Conservation (phyloP, 257 asterid genomes). For the Solanum pinnatisectum region DNA sequence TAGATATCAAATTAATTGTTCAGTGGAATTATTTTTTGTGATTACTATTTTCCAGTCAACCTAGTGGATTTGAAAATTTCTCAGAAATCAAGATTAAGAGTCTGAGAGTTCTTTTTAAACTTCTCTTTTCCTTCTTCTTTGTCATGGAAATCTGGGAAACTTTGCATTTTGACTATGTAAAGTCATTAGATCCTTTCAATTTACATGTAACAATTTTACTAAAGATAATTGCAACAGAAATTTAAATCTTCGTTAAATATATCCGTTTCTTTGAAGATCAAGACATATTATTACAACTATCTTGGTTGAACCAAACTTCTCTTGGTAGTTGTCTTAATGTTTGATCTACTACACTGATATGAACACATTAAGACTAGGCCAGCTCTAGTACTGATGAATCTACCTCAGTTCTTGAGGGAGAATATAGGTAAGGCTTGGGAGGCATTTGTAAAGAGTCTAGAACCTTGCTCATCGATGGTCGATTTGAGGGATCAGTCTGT, state of each 20-base stretch:
- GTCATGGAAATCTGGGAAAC: neutral
- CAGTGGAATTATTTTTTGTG: neutral
- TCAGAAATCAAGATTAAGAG: neutral
- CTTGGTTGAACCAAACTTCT: too few relatives aligned
- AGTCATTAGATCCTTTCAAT: neutral
- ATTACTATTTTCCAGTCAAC: neutral
- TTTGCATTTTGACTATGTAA: neutral
- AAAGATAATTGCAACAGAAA: neutral
- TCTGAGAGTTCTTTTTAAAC: neutral
- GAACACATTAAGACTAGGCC: neutral
- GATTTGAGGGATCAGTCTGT: slow-evolving; percentile 15
- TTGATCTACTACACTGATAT: too few relatives aligned
- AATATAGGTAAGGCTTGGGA: slow-evolving; percentile 9
- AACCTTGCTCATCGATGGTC: slow-evolving; percentile 25
- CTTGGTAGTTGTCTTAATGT: too few relatives aligned
- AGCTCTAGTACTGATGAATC: neutral
- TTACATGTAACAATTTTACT: neutral
- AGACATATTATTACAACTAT: too few relatives aligned
- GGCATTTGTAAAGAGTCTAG: slow-evolving; percentile 16
- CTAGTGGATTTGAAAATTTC: neutral
- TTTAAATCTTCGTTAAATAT: neutral
- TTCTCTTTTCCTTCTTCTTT: neutral
- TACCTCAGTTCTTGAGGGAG: slow-evolving; percentile 4
- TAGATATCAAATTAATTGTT: neutral
- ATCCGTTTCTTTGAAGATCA: neutral